These are phyloP conservation scores for Annona squamosa DNA, from an alignment of 164 flowering plant species.

Conservation along the genomic window DNA sequence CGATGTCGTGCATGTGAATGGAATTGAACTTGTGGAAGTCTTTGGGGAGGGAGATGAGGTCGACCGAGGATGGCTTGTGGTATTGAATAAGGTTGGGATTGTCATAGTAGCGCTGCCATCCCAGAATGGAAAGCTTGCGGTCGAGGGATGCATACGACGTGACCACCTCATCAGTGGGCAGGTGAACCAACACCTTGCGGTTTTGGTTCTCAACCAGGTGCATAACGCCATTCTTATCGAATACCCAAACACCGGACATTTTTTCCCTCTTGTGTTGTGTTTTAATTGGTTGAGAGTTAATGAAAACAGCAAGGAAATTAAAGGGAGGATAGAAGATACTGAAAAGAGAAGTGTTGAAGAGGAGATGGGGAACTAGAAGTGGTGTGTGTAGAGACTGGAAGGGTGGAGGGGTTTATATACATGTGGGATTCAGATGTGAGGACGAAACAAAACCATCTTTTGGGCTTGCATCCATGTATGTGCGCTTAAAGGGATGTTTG, in stretches of 20 bases:
- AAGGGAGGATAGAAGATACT: background rate
- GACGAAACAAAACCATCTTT: background rate
- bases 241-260: constrained; percentile 69
- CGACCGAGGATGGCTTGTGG: constrained; percentile 53
- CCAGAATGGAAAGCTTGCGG: constrained; percentile 31
- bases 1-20: constrained; percentile 60
- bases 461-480: background rate
- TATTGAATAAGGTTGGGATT: constrained; percentile 50
- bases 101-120: constrained; percentile 67
- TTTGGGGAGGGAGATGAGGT: constrained; percentile 61
- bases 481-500: background rate
- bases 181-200: constrained; percentile 42
- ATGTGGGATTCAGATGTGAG: background rate
- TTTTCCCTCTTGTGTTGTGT: background rate
- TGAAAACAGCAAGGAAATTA: background rate
- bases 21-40: constrained; percentile 55
- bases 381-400: background rate
- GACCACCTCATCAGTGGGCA: constrained; percentile 39
- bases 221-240: constrained; percentile 25
- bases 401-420: constrained; percentile 7
- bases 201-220: constrained; percentile 17
- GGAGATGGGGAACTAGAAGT: background rate
- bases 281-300: background rate
- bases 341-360: too few relatives aligned
- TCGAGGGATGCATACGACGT: constrained; percentile 44